phyloP scores from a whole-genome alignment of 495 filamentous ascomycete genomes.

The Neurospora sublineolata region DNA sequence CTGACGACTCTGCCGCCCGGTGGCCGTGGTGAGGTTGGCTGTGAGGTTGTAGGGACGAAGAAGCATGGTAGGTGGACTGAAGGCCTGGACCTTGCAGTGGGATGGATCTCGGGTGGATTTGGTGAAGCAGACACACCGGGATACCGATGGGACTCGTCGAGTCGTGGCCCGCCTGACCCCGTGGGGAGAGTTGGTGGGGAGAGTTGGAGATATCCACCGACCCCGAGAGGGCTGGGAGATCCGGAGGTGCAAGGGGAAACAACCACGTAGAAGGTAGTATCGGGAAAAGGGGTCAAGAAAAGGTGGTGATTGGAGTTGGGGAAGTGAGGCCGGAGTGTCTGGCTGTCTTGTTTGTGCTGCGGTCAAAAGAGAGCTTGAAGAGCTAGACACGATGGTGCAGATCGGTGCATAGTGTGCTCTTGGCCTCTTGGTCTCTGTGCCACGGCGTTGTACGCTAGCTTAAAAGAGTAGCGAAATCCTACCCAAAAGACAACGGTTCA shows the following conservation, averaged over 20 bases:
- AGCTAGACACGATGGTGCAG: slow-evolving; percentile 10
- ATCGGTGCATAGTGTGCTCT: slow-evolving; percentile 13
- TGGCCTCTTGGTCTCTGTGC: background rate
- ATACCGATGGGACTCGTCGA: background rate
- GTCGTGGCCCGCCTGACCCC: background rate
- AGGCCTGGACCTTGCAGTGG: background rate
- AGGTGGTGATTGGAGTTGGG: background rate
- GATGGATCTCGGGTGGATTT: background rate
- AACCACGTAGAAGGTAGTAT: background rate
- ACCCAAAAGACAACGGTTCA: background rate
- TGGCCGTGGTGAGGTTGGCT: background rate
- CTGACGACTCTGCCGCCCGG: slow-evolving; percentile 11
- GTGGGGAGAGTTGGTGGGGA: background rate
- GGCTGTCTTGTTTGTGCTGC: slow-evolving; percentile 2
- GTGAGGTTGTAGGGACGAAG: slow-evolving; percentile 11
- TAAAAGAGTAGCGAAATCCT: background rate
- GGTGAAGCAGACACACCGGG: background rate
- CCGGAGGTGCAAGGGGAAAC: background rate
- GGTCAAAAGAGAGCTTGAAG: slow-evolving; percentile 19
- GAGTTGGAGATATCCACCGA: background rate
- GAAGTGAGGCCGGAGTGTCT: background rate
- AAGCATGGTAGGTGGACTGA: slow-evolving; percentile 5
- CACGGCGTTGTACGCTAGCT: background rate
- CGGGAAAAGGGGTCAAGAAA: background rate
- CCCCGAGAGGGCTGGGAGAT: background rate